Base-by-base conservation (phyloP, 768 basidiomycete genomes). In the Suillus fuscotomentosus region DNA sequence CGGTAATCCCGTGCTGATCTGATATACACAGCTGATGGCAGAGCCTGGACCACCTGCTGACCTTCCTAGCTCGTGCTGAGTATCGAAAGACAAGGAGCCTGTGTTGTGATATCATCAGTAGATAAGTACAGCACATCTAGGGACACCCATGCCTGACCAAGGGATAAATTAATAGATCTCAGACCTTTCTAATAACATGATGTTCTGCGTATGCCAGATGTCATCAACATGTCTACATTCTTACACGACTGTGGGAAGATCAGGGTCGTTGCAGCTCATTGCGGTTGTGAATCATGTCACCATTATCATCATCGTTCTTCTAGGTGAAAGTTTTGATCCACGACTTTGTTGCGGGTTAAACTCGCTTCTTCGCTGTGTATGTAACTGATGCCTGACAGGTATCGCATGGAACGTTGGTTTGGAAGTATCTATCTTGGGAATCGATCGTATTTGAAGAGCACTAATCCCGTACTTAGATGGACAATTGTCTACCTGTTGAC, bases 21-120 rank as follows among this genome's bases (percentile, higher is more conserved):
- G 3, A 48, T 48, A 45, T 62, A 47, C 55, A 39, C 65, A 90
- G 86, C 82, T 92, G 69, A 89, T 92, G 84, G 66, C 86, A 31
- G 81, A 77, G 65, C 86, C 88, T 5, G 72, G 71, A 38, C 73
- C 77, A 10, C 70, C 73, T 10, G 80, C 77, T 11, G 75, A 75
- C 11, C 83, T 81, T 5, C 77, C 80, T 61, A 77, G 74, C 45
- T 70, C 63, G 61, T 77, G 76, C 57, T 76, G 62, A 72, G 42
- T 24, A 14, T 56, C 60, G 65, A 24, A 50, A 24, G 24, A 50
- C 14, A 15, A 17, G 17, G 22, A 10, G 15, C 38, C 14, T 57
- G 36, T 41, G 41, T 31, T 27, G 41, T 42, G 24, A 10, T 42
- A 24, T 41, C 24, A 41, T 59, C 17, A 14, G 62, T 38, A 63